Percentiles rank a stretch among this genome's conserved stretches.
Evolutionary conservation across 371 early-diverging fungal species (phyloP).

Genomic region (Haplosporangium sp.): DNA sequence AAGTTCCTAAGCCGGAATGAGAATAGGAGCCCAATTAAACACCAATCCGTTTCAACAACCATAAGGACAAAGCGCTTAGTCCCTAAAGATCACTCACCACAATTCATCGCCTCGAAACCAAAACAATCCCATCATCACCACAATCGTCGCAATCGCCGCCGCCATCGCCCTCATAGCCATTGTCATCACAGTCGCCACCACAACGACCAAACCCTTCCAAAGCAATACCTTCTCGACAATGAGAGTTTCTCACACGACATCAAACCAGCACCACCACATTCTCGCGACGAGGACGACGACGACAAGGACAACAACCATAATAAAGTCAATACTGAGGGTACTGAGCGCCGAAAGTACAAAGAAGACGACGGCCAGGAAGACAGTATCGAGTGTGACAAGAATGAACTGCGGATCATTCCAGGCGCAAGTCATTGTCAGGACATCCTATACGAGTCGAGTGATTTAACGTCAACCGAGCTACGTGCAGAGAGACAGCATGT

Average conservation of each 20-base stretch:
- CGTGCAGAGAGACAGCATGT: slow-evolving; percentile 37
- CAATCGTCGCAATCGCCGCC: too few relatives aligned
- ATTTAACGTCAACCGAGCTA: slow-evolving; percentile 20
- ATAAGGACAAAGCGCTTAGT: too few relatives aligned
- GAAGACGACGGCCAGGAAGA: not conserved
- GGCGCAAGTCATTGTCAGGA: slow-evolving; percentile 49
- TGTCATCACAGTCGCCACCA: too few relatives aligned
- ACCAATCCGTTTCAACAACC: too few relatives aligned
- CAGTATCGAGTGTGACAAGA: slow-evolving; percentile 10
- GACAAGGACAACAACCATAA: not conserved
- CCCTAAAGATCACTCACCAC: too few relatives aligned
- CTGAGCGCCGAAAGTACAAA: not conserved
- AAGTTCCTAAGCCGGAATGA: slow-evolving; percentile 16
- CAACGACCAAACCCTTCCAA: too few relatives aligned
- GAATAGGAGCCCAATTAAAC: not conserved
- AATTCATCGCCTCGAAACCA: not conserved
- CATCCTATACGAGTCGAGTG: slow-evolving; percentile 46
- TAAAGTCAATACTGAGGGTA: not conserved
- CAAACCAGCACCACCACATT: not conserved
- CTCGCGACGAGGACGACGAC: not conserved
- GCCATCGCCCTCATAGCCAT: too few relatives aligned
- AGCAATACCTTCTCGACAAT: too few relatives aligned
- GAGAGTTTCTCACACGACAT: too few relatives aligned
- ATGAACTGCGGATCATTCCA: slow-evolving; percentile 34
- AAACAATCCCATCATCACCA: not conserved